Conservation (phyloP, 768 basidiomycete genomes). For the Austroboletus eburneus region DNA sequence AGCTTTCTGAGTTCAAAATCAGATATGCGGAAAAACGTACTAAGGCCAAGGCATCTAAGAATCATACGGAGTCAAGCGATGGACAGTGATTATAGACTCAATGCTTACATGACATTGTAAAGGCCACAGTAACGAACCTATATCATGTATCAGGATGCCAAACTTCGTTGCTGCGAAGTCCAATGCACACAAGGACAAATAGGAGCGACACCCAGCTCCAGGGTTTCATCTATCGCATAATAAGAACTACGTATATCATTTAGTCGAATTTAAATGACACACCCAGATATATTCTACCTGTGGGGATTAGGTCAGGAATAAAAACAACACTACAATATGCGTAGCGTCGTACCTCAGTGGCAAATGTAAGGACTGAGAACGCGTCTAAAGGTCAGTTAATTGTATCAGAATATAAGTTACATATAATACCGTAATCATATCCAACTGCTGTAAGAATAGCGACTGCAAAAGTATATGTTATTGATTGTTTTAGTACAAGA, state of each 20-base stretch:
- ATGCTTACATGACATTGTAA: not conserved
- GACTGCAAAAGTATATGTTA: not conserved
- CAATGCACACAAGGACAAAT: not conserved
- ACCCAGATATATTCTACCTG: not conserved
- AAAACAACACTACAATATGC: not conserved
- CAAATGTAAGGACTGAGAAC: not conserved
- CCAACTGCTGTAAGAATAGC: not conserved
- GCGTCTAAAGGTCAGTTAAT: not conserved
- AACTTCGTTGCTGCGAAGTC: not conserved
- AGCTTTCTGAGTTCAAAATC: not conserved
- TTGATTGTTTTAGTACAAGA: too few species aligned
- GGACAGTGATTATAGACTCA: not conserved
- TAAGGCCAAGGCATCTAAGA: not conserved
- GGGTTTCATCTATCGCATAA: not conserved
- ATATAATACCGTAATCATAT: not conserved
- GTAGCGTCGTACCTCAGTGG: not conserved
- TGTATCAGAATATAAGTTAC: not conserved
- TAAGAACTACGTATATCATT: not conserved
- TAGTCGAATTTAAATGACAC: not conserved
- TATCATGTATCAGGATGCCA: not conserved
- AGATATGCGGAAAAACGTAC: not conserved
- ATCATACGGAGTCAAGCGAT: not conserved
- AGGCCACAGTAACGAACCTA: conserved; percentile 5
- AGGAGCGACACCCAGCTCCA: not conserved
- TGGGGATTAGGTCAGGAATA: not conserved